phyloP scores from a whole-genome alignment of 176 grass and related monocot species.

The Oryza officinalis region DNA sequence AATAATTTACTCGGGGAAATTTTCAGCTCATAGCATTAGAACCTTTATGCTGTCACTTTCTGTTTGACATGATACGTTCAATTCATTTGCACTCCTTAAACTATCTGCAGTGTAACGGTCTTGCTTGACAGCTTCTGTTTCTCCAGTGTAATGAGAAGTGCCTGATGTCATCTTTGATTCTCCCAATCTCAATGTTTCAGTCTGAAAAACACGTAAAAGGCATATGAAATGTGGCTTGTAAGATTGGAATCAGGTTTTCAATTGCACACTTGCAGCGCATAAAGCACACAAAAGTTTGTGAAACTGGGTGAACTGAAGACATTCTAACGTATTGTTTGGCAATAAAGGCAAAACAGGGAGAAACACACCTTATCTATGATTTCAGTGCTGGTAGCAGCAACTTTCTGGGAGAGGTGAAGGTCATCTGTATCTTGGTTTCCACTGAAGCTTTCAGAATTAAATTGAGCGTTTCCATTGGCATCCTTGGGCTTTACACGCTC shows the following conservation, averaged over 20 bases:
- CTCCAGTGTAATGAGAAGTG: conserved; percentile 12
- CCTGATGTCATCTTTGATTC: background rate
- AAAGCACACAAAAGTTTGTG: conserved; percentile 11
- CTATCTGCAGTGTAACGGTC: conserved; percentile 1
- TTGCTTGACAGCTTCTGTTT: conserved; percentile 26
- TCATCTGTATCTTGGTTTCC: conserved; percentile 18
- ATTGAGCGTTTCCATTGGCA: background rate
- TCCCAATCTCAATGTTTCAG: conserved; percentile 4
- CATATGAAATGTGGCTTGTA: conserved; percentile 8
- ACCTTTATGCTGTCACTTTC: conserved; percentile 25
- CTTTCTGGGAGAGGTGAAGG: background rate
- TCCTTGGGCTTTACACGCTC: conserved; percentile 7
- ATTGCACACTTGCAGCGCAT: background rate
- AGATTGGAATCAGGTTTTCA: conserved; percentile 10
- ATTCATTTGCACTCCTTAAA: background rate
- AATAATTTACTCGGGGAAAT: conserved; percentile 27
- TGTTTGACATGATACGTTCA: conserved; percentile 30
- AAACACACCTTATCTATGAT: conserved; percentile 14
- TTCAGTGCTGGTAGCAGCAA: conserved; percentile 7
- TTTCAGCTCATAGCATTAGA: background rate
- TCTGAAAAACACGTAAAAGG: conserved; percentile 17
- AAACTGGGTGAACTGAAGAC: background rate
- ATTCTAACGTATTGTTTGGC: background rate
- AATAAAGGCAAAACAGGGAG: conserved; percentile 18
- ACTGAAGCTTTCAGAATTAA: background rate